Evolutionary conservation across 192 early-diverging fungal species (phyloP), one percentile per base, ranked within the genome.

Genomic region (Coemansia sp.): DNA sequence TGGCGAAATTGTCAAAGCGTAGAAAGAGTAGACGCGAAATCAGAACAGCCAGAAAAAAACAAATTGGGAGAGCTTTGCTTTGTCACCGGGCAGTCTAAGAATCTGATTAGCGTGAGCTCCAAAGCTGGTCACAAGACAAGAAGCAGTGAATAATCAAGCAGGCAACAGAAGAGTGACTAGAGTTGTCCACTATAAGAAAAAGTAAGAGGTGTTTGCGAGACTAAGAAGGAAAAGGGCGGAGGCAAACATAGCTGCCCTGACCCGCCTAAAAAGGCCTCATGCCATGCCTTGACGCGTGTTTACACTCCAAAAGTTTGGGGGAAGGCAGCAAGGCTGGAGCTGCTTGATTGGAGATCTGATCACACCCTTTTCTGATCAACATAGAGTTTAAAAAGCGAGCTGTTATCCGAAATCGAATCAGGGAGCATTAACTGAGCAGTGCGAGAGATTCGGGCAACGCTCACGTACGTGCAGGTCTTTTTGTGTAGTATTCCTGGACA

Each of bases 71-170:
- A 31, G 26, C 50, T 53, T 53, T 31, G 28, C 28, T 53, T 28
- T 53, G 50, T 53, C 26, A 53, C 31, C 2, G 31, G 50, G 9
- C 50, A 16, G 24, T 53, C 50, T 31, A 53, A 31, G 28, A 53
- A 31, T 31, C 50, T 53, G 50, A 53, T 53, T 53, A 53, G 50
- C 50, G 50, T 53, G 26, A 53, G 42, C 42, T 16, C 42, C 42
- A 45, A n/a, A 20, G 42, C 18, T 5, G 50, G 50, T 53, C 50
- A 53, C 50, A 53, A 24, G 50, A 53, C 50, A 33, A 53, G 20
- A 28, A 0, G 50, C 50, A 33, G 28, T 28, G 28, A 51, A 51
- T 28, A 51, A 26, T 4, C 3, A 53, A 16, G 26, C 28, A 50
- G 21, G 23, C 42, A 9, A 45, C n/a, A 45, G 18, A 45, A 45